Base-by-base conservation (phyloP, 2,329 filamentous ascomycete species). In the Pseudomassariella vexata region DNA sequence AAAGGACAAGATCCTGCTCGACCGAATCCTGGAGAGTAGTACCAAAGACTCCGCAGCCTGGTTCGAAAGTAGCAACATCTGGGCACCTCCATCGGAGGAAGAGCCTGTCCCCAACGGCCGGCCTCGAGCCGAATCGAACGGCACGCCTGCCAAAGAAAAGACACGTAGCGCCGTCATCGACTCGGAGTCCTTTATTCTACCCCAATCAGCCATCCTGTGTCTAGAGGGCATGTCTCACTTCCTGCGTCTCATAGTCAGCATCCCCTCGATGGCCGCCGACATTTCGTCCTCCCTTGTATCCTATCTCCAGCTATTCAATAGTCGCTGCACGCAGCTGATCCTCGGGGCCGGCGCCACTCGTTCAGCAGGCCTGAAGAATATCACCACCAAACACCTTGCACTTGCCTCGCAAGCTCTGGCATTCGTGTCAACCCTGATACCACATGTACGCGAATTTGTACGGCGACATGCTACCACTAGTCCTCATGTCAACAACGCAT, bases 231-330 rank as follows among this genome's bases (percentile, higher is more conserved):
- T 95, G 42, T 81, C 86, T 37, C 76, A 80, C 11, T 94, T 94
- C 57, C 70, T 95, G 42, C 84, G 85, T 40, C 73, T 98, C 4
- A 81, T 90, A 36, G 73, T 85, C 5, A 82, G 81, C 19, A 90
- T 96, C 36, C 90, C 92, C 2, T 90, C 83, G 39, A 89, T 95
- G 77, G 85, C 87, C 1, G 70, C 80, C 3, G 88, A 95, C 37
- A 81, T 95, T 32, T 84, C 86, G 0, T 67, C 75, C 3, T 82
- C 80, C 1, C 73, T 98, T 9, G 68, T 95, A 24, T 82, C 92
- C 15, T 94, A 94, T 51, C 70, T 96, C 10, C 85, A 92, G 44
- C 71, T 94, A 4, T 98, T 96, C 70, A 95, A 98, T 57, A 95
- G 88, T 3, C 82, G 92, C 14, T 89, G 89, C 36, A 94, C 85